Base-by-base conservation (phyloP, 352 stramenopile species). In the Elongisporangium undulatum region DNA sequence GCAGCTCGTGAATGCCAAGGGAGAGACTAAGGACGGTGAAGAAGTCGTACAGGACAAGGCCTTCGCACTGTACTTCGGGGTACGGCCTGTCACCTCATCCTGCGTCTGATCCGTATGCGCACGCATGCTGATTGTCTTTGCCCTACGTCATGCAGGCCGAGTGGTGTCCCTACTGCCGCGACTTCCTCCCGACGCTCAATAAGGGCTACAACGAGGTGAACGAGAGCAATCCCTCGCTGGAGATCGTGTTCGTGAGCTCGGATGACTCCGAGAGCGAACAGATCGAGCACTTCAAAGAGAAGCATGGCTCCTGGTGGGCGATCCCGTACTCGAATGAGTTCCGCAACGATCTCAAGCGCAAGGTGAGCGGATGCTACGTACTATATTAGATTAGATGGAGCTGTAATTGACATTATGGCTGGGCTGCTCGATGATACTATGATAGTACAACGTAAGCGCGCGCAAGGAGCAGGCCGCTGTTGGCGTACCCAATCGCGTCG, bases 161-260 rank as follows among this genome's bases (percentile, higher is more conserved):
- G 51, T 94, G 86, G 86, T 95, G 86, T 55, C 82, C 84, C 2
- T 76, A 94, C 66, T 95, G 86, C 73, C 82, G 81, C 59, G 66
- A 60, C 38, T 94, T 95, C 70, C 82, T 91, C 59, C 86, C 86
- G 45, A 59, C 66, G 54, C 68, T 95, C 24, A 95, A 94, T 63
- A 60, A 53, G 10, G 94, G 91, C 62, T 91, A 92, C 69, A 56
- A 74, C 58, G 53, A 74, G 9, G 74, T 75, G 49, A 75, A 85
- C 53, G 74, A 59, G 19, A 49, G 78, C 2, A 67, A 24, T 15
- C 56, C 75, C 13, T 50, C 68, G 38, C 39, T 95, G 29, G 86
- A 94, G 60, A 62, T 95, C 39, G 78, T 95, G 9, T 91, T 95
- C 60, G 74, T 95, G 1, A 65, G 86, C 51, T 95, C 86, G 49